A percentile compares a stretch with the other conserved stretches of the same genome.
These are phyloP conservation scores for Termitomyces sp. DNA, from an alignment of 768 basidiomycete species.

Conservation along the genomic window DNA sequence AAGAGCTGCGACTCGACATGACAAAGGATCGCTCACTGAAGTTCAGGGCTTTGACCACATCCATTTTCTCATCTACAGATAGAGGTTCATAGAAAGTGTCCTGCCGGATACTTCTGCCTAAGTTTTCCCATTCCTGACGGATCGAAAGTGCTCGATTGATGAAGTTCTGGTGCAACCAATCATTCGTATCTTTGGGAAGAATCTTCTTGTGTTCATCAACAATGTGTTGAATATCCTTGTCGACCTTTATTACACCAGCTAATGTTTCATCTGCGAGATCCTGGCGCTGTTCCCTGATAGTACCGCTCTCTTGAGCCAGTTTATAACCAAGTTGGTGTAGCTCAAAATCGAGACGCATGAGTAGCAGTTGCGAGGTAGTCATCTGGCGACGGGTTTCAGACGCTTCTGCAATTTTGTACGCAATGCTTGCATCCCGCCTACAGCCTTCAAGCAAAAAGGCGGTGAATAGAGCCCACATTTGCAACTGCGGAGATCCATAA, in stretches of 20 bases:
- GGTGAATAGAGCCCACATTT: slow-evolving; percentile 42
- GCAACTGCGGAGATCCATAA: slow-evolving; percentile 23
- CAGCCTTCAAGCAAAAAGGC: slow-evolving; percentile 44
- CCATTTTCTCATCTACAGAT: slow-evolving; percentile 47
- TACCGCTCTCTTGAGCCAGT: slow-evolving; percentile 24
- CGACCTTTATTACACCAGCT: slow-evolving; percentile 7
- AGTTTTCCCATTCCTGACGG: slow-evolving; percentile 39
- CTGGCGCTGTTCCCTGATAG: slow-evolving; percentile 17
- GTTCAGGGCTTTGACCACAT: slow-evolving; percentile 43
- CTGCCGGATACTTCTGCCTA: slow-evolving; percentile 32
- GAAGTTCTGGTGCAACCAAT: slow-evolving; percentile 45
- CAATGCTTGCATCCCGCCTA: slow-evolving; percentile 38
- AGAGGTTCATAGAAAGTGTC: slow-evolving; percentile 48
- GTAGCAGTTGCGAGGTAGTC: slow-evolving; percentile 36
- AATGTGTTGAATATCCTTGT: slow-evolving; percentile 10
- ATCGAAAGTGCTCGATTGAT: slow-evolving; percentile 28
- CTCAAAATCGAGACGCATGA: slow-evolving; percentile 44
- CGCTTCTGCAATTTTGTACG: slow-evolving; percentile 38
- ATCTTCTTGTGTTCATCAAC: slow-evolving; percentile 11
- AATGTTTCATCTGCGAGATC: slow-evolving; percentile 18
- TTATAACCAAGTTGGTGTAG: slow-evolving; percentile 43
- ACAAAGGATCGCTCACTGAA: slow-evolving; percentile 33
- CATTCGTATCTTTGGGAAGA: slow-evolving; percentile 22
- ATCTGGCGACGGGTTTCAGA: slow-evolving; percentile 52
- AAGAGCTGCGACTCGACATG: neutral